Conservation (phyloP, 495 filamentous ascomycete genomes). For the Penicillium samsonianum region DNA sequence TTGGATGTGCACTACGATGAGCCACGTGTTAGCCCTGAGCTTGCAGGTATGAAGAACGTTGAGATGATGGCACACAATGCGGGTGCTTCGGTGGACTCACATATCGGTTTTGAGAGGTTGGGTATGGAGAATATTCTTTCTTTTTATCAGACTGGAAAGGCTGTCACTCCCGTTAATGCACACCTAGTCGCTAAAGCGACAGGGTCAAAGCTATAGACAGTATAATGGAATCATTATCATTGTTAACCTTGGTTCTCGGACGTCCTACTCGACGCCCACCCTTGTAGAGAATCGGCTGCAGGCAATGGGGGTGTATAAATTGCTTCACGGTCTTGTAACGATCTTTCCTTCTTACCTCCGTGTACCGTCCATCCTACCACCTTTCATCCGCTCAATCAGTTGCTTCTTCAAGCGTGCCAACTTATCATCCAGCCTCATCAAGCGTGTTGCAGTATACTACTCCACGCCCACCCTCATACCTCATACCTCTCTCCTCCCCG, state of each 20-base stretch:
- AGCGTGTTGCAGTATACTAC: neutral
- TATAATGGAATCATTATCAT: no score
- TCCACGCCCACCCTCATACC: neutral
- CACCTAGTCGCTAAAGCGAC: slow-evolving; percentile 43
- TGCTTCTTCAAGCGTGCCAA: neutral
- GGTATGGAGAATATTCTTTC: slow-evolving; percentile 71
- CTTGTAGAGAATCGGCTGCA: neutral
- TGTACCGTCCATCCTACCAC: neutral
- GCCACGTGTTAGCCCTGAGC: slow-evolving; percentile 41
- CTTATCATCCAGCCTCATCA: no score
- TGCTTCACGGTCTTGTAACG: neutral
- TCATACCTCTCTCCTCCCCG: neutral
- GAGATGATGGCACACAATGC: slow-evolving; percentile 72
- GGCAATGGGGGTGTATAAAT: neutral
- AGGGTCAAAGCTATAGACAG: slow-evolving; percentile 20
- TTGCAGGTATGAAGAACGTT: slow-evolving; percentile 55
- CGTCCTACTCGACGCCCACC: no score
- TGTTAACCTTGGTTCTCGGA: no score
- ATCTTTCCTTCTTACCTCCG: neutral
- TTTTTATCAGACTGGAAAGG: slow-evolving; percentile 53
- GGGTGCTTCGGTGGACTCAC: slow-evolving; percentile 69
- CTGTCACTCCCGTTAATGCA: slow-evolving; percentile 67
- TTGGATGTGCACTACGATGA: slow-evolving; percentile 71
- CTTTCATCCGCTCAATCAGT: neutral
- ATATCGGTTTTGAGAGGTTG: slow-evolving; percentile 70